Evolutionary conservation across 2,329 filamentous ascomycete genomes (phyloP), one percentile per base, ranked within the genome.

Genomic region (Fusarium devonianum): DNA sequence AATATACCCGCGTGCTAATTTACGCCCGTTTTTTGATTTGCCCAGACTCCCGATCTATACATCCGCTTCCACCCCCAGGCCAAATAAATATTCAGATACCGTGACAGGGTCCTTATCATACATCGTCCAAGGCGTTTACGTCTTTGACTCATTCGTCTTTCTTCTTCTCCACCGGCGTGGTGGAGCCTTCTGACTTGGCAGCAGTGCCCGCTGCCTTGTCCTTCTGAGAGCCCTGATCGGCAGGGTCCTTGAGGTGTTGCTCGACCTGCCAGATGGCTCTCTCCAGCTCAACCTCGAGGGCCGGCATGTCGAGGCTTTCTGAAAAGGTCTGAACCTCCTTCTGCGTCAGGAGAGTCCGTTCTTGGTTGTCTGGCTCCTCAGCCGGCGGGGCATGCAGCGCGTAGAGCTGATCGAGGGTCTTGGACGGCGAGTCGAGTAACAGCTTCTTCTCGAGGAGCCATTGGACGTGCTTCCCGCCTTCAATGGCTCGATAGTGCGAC

Each of bases 401-500:
- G 69, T 97, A 99, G 39, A 95, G 77, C 39, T 84, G 75, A 68
- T 96, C 89, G 35, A 99, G 79, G 6, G 82, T 76, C 11, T 81
- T 74, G 1, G 88, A 91, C 1, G 91, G 86, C 11, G 79, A 77
- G 1, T 84, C 77, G 3, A 77, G 79, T 28, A 96, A 76, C 19
- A 94, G 81, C 36, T 87, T 84, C 59, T 92, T 86, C 48, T 88
- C 75, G 29, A 93, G 72, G 10, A 99, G 81, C 71, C 90, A 94
- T 60, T 93, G 84, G 23, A 97, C 76, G 69, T 97, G 90, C 65
- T 85, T 89, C 14, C 91, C 92, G 44, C 94, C 94, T 26, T 85
- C 83, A 43, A 96, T 76, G 42, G 94, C 94, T 75, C 88, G 84
- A 85, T 89, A 96, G 72, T 96, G 91, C 14, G 90, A 95, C 88